phyloP scores from a whole-genome alignment of 2,329 filamentous ascomycete genomes.

The Pseudopithomyces chartarum region DNA sequence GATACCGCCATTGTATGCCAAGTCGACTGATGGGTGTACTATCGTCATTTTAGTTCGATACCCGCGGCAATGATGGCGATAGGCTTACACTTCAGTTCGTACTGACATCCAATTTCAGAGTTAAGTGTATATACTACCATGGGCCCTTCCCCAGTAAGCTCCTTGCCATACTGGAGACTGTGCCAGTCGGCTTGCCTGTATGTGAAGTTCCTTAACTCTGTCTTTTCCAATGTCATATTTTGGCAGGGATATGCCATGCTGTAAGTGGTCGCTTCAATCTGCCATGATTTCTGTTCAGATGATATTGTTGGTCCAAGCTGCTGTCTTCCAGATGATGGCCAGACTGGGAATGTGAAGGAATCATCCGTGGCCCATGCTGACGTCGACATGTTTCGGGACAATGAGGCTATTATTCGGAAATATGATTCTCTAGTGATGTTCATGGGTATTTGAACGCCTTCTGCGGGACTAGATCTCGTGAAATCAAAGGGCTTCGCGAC shows the following conservation, averaged over 20 bases:
- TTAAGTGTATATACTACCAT: slow-evolving; percentile 20
- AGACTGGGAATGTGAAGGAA: slow-evolving; percentile 19
- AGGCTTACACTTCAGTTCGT: slow-evolving; percentile 10
- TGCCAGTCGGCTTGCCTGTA: slow-evolving; percentile 8
- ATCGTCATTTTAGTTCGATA: background rate
- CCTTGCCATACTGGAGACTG: background rate
- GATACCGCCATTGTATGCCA: slow-evolving; percentile 16
- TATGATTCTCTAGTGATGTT: slow-evolving; percentile 17
- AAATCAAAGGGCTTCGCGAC: slow-evolving; percentile 12
- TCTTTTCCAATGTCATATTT: slow-evolving; percentile 19
- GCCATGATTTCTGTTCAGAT: slow-evolving; percentile 15
- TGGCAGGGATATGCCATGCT: slow-evolving; percentile 11
- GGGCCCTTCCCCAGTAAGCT: slow-evolving; percentile 17
- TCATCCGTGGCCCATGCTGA: slow-evolving; percentile 21
- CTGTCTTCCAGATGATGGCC: slow-evolving; percentile 15
- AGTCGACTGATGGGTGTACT: slow-evolving; percentile 14
- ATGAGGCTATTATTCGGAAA: slow-evolving; percentile 16
- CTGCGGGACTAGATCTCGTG: slow-evolving; percentile 6
- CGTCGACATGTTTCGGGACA: slow-evolving; percentile 18
- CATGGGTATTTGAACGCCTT: background rate
- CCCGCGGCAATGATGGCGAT: background rate
- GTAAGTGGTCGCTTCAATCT: slow-evolving; percentile 9
- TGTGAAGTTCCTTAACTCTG: slow-evolving; percentile 4
- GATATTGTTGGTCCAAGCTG: slow-evolving; percentile 14
- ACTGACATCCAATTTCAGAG: slow-evolving; percentile 16